Conservation (phyloP, 495 filamentous ascomycete species). For the Parachaetomium inaequale region DNA sequence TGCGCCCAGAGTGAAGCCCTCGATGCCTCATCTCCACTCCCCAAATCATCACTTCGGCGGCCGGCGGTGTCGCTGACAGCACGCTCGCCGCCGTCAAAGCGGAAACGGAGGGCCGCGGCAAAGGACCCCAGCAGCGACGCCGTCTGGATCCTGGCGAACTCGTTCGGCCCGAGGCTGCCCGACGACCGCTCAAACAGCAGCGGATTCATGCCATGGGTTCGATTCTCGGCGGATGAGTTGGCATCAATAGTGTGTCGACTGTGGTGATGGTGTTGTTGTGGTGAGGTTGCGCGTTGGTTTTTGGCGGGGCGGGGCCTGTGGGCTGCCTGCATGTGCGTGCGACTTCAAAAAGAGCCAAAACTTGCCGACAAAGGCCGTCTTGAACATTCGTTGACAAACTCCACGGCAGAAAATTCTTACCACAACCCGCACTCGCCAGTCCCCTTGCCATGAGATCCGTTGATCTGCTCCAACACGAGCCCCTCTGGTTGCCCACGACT, state of each 20-base stretch:
- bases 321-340: no score
- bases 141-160: conserved; percentile 61
- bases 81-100: conserved; percentile 60
- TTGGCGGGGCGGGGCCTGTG: no score
- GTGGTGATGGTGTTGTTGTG: not conserved
- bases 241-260: not conserved
- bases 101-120: conserved; percentile 58
- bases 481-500: not conserved
- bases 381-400: no score
- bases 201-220: conserved; percentile 64
- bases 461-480: no score
- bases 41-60: not conserved
- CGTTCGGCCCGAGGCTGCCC: conserved; percentile 58
- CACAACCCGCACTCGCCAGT: no score
- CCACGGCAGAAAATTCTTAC: no score
- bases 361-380: no score
- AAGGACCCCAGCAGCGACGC: conserved; percentile 54
- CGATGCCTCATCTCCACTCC: not conserved
- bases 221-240: not conserved
- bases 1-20: conserved; percentile 53
- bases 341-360: no score
- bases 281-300: not conserved
- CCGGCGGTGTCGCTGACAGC: conserved; percentile 18
- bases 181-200: conserved; percentile 68
- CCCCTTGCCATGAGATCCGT: not conserved